Evolutionary conservation across 768 basidiomycete species (phyloP), one percentile per base, ranked within the genome.

Genomic region (Podaxis sp.): DNA sequence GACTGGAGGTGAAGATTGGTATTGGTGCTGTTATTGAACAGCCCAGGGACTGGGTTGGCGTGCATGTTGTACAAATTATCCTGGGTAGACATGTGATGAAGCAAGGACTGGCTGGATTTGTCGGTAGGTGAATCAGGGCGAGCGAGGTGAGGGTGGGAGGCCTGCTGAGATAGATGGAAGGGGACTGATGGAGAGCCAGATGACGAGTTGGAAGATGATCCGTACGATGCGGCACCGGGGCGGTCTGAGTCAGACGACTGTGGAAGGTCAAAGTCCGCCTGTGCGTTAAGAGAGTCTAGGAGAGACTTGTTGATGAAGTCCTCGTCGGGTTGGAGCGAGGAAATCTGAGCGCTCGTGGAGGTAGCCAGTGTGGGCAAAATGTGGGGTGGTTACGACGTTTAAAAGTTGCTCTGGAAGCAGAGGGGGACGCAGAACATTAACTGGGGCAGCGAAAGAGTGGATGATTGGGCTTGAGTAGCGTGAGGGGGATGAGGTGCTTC

Each of bases 301-400:
- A 93, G 82, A 59, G 91, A 92, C 73, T 88, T 87, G 79, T 93
- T 93, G 73, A 93, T 91, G 70, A 87, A 87, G 76, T 90, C 91
- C 84, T 93, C 91, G 84, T 87, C 88, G 61, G 75, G 29, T 33
- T 33, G 72, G 65, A 73, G 78, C 69, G 76, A 77, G 67, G 69
- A 72, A 66, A 70, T 69, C 50, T 74, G 75, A 69, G 75, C 73
- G 65, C 69, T 72, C 66, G 77, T 71, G 62, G 79, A 76, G 72
- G 80, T 73, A 75, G 83, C 84, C 84, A 85, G 82, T 68, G 70
- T 82, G 83, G 74, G 76, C 76, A 74, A 71, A 69, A 64, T 54
- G 40, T 53, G 59, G 60, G 29, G 67, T 33, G 58, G 58, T 61
- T 61, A 63, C 61, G 25, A n/a, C 43, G 50, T n/a, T 54, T 64